Percentiles rank a stretch among this genome's conserved stretches.
Conservation (phyloP, 805 yeast species). For the Candida vartiovaarae region DNA sequence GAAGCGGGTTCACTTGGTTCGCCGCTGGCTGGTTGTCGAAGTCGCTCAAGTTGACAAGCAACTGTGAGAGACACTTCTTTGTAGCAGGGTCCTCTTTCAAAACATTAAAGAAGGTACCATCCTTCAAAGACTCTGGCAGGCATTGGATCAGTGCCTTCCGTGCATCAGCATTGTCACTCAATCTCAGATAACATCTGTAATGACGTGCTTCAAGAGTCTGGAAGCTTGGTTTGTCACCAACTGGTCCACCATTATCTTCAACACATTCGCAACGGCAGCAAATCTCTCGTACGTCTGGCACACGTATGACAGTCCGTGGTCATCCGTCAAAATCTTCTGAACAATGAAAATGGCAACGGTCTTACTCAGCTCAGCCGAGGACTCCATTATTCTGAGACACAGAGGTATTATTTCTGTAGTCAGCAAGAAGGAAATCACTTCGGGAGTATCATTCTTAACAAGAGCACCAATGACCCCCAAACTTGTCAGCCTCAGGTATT, state of each 20-base stretch:
- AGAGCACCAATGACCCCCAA: constrained; percentile 96
- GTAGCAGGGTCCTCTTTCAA: constrained; percentile 85
- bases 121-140: constrained; percentile 81
- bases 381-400: constrained; percentile 91
- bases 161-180: constrained; percentile 87
- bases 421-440: constrained; percentile 82
- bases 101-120: constrained; percentile 73
- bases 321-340: constrained; percentile 88
- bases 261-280: constrained; percentile 86
- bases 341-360: constrained; percentile 96
- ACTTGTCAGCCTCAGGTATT: constrained; percentile 85
- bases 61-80: constrained; percentile 77
- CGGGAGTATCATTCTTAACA: constrained; percentile 93
- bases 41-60: constrained; percentile 59
- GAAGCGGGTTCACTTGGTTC: constrained; percentile 4
- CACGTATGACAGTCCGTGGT: constrained; percentile 82
- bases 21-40: constrained; percentile 19
- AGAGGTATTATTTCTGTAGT: constrained; percentile 97
- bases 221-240: constrained; percentile 70
- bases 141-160: constrained; percentile 77
- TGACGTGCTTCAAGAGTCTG: constrained; percentile 84
- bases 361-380: constrained; percentile 86
- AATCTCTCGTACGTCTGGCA: constrained; percentile 95
- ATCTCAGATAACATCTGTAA: constrained; percentile 85
- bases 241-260: constrained; percentile 84